Evolutionary conservation across 805 yeast genomes (phyloP).

Genomic region (Sugiyamaella mastotermitis): DNA sequence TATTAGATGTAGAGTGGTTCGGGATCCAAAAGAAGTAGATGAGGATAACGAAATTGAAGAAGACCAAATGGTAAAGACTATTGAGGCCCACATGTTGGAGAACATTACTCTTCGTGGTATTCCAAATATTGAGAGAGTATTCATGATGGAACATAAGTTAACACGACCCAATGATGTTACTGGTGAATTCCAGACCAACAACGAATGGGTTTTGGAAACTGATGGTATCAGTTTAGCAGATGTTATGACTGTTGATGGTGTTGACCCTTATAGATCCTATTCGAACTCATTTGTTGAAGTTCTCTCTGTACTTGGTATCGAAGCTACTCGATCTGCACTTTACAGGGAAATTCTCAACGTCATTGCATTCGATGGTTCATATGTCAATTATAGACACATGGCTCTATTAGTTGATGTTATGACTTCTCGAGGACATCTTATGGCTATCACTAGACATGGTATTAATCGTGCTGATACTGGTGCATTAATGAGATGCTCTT

Average conservation of each 20-base stretch:
- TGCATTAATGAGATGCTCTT: conserved; percentile 98
- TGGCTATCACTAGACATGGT: conserved; percentile 99
- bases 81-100: conserved; percentile 94
- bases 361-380: conserved; percentile 99
- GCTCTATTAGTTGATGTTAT: conserved; percentile 95
- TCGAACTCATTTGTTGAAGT: conserved; percentile 96
- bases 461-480: conserved; percentile 98
- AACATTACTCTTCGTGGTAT: conserved; percentile 94
- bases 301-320: conserved; percentile 92
- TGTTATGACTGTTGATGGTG: conserved; percentile 93
- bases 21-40: conserved; percentile 90
- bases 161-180: conserved; percentile 51
- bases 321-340: conserved; percentile 93
- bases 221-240: conserved; percentile 96
- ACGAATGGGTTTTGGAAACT: conserved; percentile 98
- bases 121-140: conserved; percentile 83
- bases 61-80: conserved; percentile 90
- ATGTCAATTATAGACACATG: conserved; percentile 97
- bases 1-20: conserved; percentile 96
- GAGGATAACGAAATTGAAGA: conserved; percentile 95
- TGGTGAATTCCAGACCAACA: conserved; percentile 84
- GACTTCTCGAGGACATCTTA: conserved; percentile 97
- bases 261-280: conserved; percentile 83
- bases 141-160: conserved; percentile 43
- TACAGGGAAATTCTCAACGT: conserved; percentile 94